These are phyloP conservation scores for Sporothrix sp. DNA, from an alignment of 2,329 filamentous ascomycete genomes.

Conservation along the genomic window DNA sequence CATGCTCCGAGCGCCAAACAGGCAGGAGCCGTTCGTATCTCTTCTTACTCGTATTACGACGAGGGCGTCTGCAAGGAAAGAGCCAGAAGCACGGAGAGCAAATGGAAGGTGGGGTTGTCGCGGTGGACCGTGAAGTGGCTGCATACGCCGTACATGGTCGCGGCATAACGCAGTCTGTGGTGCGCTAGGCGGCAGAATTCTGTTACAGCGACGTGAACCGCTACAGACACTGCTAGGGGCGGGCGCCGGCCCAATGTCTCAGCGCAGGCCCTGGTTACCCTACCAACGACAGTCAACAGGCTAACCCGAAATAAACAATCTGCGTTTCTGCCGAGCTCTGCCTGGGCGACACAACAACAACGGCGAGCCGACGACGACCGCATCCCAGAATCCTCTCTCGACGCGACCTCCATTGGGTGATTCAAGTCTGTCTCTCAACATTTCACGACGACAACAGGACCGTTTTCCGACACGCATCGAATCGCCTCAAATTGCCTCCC, in stretches of 20 bases:
- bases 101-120: slow-evolving; percentile 1
- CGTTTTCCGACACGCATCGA: no score
- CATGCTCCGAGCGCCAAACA: no score
- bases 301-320: slow-evolving; percentile 11
- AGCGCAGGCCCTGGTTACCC: slow-evolving; percentile 15
- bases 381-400: no score
- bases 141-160: not conserved
- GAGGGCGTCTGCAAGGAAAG: not conserved
- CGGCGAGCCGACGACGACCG: no score
- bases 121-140: not conserved
- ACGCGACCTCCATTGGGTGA: no score
- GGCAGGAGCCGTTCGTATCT: not conserved
- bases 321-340: slow-evolving; percentile 5
- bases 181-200: not conserved
- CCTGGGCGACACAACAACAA: slow-evolving; percentile 13
- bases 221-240: no score
- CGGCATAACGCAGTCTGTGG: not conserved
- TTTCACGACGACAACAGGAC: no score
- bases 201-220: no score
- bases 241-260: no score
- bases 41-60: not conserved
- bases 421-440: no score
- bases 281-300: slow-evolving; percentile 11
- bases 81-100: not conserved
- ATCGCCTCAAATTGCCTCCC: no score